Percentiles rank a stretch among this genome's conserved stretches.
These are phyloP conservation scores for Cornus controversa DNA, from an alignment of 148 eudicot species.

Conservation along the genomic window DNA sequence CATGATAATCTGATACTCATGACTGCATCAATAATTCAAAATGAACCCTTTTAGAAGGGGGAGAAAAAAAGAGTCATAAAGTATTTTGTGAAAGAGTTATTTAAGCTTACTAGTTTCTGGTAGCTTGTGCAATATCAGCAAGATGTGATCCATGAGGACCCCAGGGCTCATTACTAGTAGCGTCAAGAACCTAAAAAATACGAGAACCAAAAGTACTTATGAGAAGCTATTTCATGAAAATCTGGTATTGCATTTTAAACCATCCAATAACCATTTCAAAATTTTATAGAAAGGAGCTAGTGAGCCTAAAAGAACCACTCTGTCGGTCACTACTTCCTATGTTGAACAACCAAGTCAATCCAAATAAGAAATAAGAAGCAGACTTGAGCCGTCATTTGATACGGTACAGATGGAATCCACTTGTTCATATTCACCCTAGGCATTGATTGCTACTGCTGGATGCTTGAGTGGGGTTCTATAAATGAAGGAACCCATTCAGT, in stretches of 20 bases:
- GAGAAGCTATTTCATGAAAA: background rate
- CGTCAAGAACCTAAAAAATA: slow-evolving; percentile 79
- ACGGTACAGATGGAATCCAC: background rate
- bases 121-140: slow-evolving; percentile 86
- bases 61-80: background rate
- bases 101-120: slow-evolving; percentile 76
- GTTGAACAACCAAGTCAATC: background rate
- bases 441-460: background rate
- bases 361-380: background rate
- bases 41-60: background rate
- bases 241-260: slow-evolving; percentile 3
- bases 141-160: slow-evolving; percentile 98
- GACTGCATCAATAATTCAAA: slow-evolving; percentile 44
- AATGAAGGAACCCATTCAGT: background rate
- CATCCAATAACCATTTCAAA: background rate
- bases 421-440: background rate
- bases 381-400: background rate
- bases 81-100: background rate
- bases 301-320: background rate
- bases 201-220: background rate
- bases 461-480: background rate
- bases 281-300: background rate
- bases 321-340: background rate
- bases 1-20: slow-evolving; percentile 96
- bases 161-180: slow-evolving; percentile 99